These are phyloP conservation scores for Pachysandra terminalis DNA, from an alignment of 164 flowering plant species.

Conservation along the genomic window DNA sequence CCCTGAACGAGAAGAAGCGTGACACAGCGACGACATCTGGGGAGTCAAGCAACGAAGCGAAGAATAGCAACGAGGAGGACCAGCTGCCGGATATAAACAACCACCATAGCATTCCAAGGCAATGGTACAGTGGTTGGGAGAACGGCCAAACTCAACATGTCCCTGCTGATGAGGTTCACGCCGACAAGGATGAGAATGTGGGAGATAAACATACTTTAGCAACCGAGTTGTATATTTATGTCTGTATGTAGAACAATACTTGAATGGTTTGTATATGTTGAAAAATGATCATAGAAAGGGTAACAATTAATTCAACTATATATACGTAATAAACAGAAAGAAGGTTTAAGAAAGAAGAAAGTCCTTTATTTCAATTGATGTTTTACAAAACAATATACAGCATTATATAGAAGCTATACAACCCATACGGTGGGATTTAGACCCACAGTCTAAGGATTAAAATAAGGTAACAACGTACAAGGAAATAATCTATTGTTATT, in stretches of 20 bases:
- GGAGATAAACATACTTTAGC: not conserved
- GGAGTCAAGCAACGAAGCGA: not conserved
- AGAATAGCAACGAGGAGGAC: not conserved
- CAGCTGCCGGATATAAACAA: slow-evolving; percentile 6
- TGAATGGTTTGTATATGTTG: too few relatives aligned
- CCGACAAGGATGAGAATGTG: not conserved
- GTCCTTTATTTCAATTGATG: too few relatives aligned
- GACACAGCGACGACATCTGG: not conserved
- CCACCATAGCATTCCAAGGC: slow-evolving; percentile 18
- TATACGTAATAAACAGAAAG: too few relatives aligned
- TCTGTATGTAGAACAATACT: not conserved
- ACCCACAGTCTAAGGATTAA: too few relatives aligned
- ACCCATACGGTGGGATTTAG: too few relatives aligned
- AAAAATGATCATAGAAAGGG: too few relatives aligned
- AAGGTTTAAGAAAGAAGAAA: too few relatives aligned
- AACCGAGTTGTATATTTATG: not conserved
- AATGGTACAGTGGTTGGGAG: slow-evolving; percentile 6
- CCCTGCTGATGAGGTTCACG: not conserved
- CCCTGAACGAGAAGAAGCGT: not conserved
- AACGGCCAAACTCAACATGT: not conserved
- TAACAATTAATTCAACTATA: too few relatives aligned
- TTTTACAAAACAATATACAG: too few relatives aligned
- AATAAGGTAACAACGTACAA: too few relatives aligned
- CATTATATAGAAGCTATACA: too few relatives aligned
- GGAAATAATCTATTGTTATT: too few relatives aligned